A percentile compares a stretch with the other conserved stretches of the same genome.
phyloP scores from a whole-genome alignment of 2,329 filamentous ascomycete genomes.

The Decorospora gaudefroyi region DNA sequence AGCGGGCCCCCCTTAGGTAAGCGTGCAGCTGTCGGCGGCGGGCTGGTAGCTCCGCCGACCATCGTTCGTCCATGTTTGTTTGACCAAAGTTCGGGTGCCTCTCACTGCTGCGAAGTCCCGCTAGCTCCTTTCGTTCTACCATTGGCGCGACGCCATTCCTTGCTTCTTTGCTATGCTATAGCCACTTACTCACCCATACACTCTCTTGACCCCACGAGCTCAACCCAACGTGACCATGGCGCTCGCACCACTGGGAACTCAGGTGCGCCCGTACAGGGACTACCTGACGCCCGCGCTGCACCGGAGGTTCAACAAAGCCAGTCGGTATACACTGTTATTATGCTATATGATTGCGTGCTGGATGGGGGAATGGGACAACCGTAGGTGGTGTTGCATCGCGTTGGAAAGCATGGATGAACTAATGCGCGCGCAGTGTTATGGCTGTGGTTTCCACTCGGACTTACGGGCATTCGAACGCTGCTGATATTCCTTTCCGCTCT shows the following conservation, averaged over 20 bases:
- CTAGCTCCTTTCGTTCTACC: slow-evolving; percentile 13
- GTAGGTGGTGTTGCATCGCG: slow-evolving; percentile 56
- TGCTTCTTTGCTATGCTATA: slow-evolving; percentile 33
- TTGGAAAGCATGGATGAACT: slow-evolving; percentile 15
- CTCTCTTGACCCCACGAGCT: slow-evolving; percentile 33
- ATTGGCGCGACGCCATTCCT: slow-evolving; percentile 13
- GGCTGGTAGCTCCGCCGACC: slow-evolving; percentile 21
- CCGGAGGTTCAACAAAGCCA: slow-evolving; percentile 79
- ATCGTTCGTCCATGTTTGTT: slow-evolving; percentile 31
- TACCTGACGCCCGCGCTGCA: slow-evolving; percentile 89
- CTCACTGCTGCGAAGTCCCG: slow-evolving; percentile 7
- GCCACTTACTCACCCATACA: slow-evolving; percentile 20
- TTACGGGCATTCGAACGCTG: slow-evolving; percentile 72
- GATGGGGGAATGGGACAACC: slow-evolving; percentile 66
- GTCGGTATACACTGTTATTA: slow-evolving; percentile 67
- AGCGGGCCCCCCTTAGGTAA: slow-evolving; percentile 20
- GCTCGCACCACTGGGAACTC: slow-evolving; percentile 28
- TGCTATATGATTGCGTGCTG: slow-evolving; percentile 75
- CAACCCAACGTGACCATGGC: slow-evolving; percentile 29
- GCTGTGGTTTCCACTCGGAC: slow-evolving; percentile 83
- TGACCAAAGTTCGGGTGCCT: slow-evolving; percentile 25
- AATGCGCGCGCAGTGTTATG: slow-evolving; percentile 66
- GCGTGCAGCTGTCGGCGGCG: slow-evolving; percentile 18
- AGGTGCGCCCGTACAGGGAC: slow-evolving; percentile 76
- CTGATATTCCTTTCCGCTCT: slow-evolving; percentile 78